These are phyloP conservation scores for Chaetomium sp. DNA, from an alignment of 2,329 filamentous ascomycete species.

Conservation along the genomic window DNA sequence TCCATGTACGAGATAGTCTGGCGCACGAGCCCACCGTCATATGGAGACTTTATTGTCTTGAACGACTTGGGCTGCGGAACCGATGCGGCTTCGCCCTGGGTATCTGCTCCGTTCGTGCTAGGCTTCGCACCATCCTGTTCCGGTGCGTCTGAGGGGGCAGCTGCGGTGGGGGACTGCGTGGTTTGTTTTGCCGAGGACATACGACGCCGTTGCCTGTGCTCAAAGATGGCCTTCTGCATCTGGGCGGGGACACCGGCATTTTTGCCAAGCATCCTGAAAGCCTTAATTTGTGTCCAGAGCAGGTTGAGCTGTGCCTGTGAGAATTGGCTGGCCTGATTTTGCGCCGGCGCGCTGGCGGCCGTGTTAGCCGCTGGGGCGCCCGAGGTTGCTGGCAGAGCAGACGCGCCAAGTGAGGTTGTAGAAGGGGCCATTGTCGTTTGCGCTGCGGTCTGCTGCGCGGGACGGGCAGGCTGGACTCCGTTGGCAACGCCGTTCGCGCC, in stretches of 20 bases:
- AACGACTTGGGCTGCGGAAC: conserved; percentile 49
- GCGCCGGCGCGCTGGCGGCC: conserved; percentile 34
- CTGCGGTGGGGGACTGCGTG: conserved; percentile 45
- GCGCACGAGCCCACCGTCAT: conserved; percentile 56
- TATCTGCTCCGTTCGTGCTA: conserved; percentile 44
- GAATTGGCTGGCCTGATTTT: conserved; percentile 58
- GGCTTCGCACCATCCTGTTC: conserved; percentile 43
- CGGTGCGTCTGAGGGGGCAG: conserved; percentile 34
- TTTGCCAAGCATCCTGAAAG: conserved; percentile 87
- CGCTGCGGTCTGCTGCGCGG: conserved; percentile 41
- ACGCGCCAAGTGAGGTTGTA: conserved; percentile 42
- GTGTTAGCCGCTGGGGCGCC: conserved; percentile 38
- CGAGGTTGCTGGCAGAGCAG: conserved; percentile 44
- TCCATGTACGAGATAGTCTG: conserved; percentile 74
- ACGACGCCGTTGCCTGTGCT: conserved; percentile 68
- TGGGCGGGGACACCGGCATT: conserved; percentile 78
- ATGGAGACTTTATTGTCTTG: conserved; percentile 76
- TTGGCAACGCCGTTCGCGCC: conserved; percentile 58
- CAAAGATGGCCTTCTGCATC: conserved; percentile 82
- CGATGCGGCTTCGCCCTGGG: conserved; percentile 32
- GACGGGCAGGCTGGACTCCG: conserved; percentile 48
- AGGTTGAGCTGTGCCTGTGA: conserved; percentile 76
- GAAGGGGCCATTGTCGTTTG: conserved; percentile 42
- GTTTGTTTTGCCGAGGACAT: conserved; percentile 54
- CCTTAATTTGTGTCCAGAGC: conserved; percentile 82